phyloP scores from a whole-genome alignment of 306 rosid species.

The Morella rubra region DNA sequence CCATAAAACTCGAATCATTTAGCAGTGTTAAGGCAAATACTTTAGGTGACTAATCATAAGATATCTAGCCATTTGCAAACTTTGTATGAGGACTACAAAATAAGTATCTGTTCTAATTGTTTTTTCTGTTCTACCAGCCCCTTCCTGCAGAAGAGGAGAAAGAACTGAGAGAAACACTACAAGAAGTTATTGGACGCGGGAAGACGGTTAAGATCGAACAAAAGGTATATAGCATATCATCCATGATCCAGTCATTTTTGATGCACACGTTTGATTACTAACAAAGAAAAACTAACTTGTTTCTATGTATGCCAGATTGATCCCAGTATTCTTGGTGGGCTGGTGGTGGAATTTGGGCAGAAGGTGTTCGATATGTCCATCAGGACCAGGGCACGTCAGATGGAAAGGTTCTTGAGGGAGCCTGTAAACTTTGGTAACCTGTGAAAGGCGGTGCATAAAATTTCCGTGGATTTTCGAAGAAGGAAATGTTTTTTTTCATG shows the following conservation, averaged over 20 bases:
- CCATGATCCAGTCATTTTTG: neutral
- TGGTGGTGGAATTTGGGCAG: slow-evolving; percentile 71
- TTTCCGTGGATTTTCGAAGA: slow-evolving; percentile 24
- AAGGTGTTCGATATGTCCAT: slow-evolving; percentile 94
- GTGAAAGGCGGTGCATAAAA: slow-evolving; percentile 33
- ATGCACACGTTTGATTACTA: neutral
- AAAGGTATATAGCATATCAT: slow-evolving; percentile 52
- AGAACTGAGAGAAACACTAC: slow-evolving; percentile 81
- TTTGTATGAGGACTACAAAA: neutral
- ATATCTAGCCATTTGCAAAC: neutral
- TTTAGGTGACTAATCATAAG: neutral
- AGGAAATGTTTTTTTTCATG: slow-evolving; percentile 24
- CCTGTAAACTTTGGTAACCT: slow-evolving; percentile 49
- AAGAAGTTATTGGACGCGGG: slow-evolving; percentile 71
- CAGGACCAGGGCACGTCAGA: slow-evolving; percentile 77
- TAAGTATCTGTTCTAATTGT: slow-evolving; percentile 19
- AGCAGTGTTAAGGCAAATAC: neutral
- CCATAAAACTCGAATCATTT: neutral
- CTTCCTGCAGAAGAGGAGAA: slow-evolving; percentile 89
- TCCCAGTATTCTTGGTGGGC: slow-evolving; percentile 81
- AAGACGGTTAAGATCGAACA: slow-evolving; percentile 74
- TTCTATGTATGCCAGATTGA: slow-evolving; percentile 58
- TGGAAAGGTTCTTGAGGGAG: slow-evolving; percentile 91
- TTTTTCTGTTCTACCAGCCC: slow-evolving; percentile 47
- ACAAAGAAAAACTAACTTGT: neutral